Percentiles rank a stretch among this genome's conserved stretches.
phyloP scores from a whole-genome alignment of 371 early-diverging fungal genomes.

The Dipsacomyces acuminosporus region DNA sequence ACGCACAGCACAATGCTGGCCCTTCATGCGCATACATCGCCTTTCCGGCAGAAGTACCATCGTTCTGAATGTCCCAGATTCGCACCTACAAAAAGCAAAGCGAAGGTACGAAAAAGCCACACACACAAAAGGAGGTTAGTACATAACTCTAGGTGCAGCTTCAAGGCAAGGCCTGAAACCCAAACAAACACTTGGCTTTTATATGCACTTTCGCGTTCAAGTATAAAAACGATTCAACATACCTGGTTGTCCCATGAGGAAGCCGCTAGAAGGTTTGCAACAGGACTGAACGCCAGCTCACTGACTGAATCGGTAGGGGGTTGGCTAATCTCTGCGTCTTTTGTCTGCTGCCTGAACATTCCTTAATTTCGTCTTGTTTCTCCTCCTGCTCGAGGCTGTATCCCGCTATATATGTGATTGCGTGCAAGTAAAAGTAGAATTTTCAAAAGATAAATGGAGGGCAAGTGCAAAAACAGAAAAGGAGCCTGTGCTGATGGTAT shows the following conservation, averaged over 20 bases:
- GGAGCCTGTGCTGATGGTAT: no score
- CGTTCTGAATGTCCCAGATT: slow-evolving; percentile 79
- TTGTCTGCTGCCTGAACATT: slow-evolving; percentile 26
- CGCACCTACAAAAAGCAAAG: slow-evolving; percentile 85
- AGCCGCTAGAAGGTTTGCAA: slow-evolving; percentile 78
- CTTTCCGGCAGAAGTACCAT: slow-evolving; percentile 68
- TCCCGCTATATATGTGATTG: no score
- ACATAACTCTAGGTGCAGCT: no score
- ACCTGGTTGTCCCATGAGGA: slow-evolving; percentile 93
- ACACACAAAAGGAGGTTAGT: no score
- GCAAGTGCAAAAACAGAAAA: no score
- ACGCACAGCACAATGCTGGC: slow-evolving; percentile 77
- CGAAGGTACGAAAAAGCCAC: no score
- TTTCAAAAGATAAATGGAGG: no score
- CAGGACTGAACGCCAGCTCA: slow-evolving; percentile 70
- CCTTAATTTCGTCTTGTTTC: slow-evolving; percentile 1
- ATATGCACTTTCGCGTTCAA: no score
- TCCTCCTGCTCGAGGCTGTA: neutral
- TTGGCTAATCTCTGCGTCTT: slow-evolving; percentile 50
- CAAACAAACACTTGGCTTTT: no score
- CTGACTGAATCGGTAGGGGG: slow-evolving; percentile 84
- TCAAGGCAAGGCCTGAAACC: no score
- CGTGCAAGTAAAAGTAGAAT: no score
- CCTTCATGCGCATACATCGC: slow-evolving; percentile 76
- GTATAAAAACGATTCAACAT: slow-evolving; percentile 21